These are phyloP conservation scores for Chamaecyparis obtusa DNA, from an alignment of 75 land plant genomes.

Conservation along the genomic window DNA sequence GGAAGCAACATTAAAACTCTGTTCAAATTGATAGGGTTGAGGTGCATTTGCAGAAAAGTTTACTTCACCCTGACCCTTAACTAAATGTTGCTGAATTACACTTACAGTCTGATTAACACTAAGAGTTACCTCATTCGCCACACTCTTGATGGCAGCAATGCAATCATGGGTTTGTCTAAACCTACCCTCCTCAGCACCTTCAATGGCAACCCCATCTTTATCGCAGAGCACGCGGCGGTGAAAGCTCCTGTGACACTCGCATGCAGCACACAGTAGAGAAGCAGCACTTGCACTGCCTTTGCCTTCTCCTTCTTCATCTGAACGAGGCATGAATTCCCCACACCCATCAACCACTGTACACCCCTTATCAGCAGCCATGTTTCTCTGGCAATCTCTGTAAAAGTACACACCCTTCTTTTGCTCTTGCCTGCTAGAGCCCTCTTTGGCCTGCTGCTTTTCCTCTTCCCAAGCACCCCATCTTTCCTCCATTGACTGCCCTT, in stretches of 20 bases:
- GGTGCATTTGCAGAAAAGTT: not conserved
- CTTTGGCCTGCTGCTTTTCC: constrained; percentile 9
- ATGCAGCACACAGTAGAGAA: constrained; percentile 31
- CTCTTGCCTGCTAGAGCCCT: not conserved
- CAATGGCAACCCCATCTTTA: not conserved
- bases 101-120: not conserved
- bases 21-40: constrained; percentile 1
- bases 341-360: constrained; percentile 32
- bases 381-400: constrained; percentile 40
- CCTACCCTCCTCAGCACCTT: constrained; percentile 16
- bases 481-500: constrained; percentile 1
- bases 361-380: constrained; percentile 33
- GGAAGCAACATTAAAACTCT: not conserved
- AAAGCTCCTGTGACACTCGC: constrained; percentile 38
- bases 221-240: constrained; percentile 26
- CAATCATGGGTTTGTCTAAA: constrained; percentile 5
- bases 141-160: constrained; percentile 8
- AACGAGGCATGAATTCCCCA: constrained; percentile 37
- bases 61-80: not conserved
- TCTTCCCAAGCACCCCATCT: constrained; percentile 6
- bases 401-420: not conserved
- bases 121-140: not conserved
- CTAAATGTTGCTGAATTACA: not conserved
- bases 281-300: not conserved
- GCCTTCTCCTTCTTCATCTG: constrained; percentile 4